A percentile compares a stretch with the other conserved stretches of the same genome.
These are phyloP conservation scores for Kwoniella sp. DNA, from an alignment of 768 basidiomycete genomes.

Conservation along the genomic window DNA sequence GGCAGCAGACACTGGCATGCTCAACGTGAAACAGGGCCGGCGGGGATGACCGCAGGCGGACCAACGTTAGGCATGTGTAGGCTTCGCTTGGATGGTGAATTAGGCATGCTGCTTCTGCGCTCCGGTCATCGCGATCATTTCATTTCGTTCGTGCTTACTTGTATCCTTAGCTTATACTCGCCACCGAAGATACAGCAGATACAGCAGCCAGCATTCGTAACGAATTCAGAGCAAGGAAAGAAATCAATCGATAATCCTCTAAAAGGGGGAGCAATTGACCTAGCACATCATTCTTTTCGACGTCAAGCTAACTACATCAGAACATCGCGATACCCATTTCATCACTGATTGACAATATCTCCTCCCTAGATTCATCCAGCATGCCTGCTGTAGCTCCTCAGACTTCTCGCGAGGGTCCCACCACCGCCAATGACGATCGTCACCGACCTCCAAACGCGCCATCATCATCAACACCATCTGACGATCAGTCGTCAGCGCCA, in stretches of 20 bases:
- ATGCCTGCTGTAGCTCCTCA: not conserved
- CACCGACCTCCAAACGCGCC: not conserved
- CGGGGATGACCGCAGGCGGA: not conserved
- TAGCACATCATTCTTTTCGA: conserved; percentile 7
- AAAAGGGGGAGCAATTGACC: too few species aligned
- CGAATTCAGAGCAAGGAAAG: not conserved
- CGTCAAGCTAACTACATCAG: too few species aligned
- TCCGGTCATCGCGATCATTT: too few species aligned
- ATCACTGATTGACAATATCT: too few species aligned
- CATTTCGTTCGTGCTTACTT: too few species aligned
- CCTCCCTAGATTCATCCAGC: not conserved
- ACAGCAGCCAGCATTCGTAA: not conserved
- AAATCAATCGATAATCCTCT: not conserved
- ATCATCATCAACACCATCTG: too few species aligned
- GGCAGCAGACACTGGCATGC: too few species aligned
- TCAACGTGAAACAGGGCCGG: not conserved
- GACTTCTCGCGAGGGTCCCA: not conserved
- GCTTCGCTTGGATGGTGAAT: too few species aligned
- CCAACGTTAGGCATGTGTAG: too few species aligned
- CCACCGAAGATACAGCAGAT: not conserved
- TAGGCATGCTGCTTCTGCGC: too few species aligned
- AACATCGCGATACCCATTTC: too few species aligned
- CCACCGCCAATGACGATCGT: not conserved
- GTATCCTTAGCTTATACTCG: too few species aligned
- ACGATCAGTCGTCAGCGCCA: not conserved